phyloP scores from a whole-genome alignment of 805 yeast species.

The Lipomyces kockii region DNA sequence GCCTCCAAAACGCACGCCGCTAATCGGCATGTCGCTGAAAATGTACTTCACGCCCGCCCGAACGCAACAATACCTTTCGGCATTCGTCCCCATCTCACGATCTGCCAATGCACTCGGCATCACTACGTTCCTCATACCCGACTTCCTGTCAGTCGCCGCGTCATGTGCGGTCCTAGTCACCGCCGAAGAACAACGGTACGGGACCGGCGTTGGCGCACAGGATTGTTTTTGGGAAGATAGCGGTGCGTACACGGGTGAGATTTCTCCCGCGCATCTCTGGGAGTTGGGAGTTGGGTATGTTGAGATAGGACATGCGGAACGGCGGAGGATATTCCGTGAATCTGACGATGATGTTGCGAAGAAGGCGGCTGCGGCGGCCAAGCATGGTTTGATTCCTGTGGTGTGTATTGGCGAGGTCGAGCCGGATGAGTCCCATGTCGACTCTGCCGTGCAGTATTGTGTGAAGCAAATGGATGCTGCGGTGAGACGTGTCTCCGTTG shows the following conservation, averaged over 20 bases:
- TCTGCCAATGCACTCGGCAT: slow-evolving; percentile 22
- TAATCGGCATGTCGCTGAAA: slow-evolving; percentile 41
- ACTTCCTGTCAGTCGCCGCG: slow-evolving; percentile 37
- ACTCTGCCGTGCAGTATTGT: slow-evolving; percentile 35
- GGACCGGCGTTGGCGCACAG: slow-evolving; percentile 40
- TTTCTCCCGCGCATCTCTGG: slow-evolving; percentile 39
- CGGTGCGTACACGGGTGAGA: slow-evolving; percentile 43
- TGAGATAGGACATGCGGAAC: slow-evolving; percentile 44
- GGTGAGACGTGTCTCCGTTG: slow-evolving; percentile 8
- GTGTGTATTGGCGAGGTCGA: slow-evolving; percentile 41
- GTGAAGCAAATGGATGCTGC: slow-evolving; percentile 35
- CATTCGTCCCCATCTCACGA: slow-evolving; percentile 25
- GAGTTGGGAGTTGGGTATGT: slow-evolving; percentile 39
- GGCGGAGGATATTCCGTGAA: slow-evolving; percentile 40
- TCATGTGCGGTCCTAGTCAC: slow-evolving; percentile 8
- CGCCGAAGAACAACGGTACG: neutral
- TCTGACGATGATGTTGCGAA: slow-evolving; percentile 38
- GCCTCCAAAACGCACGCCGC: slow-evolving; percentile 24
- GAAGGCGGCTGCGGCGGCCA: slow-evolving; percentile 37
- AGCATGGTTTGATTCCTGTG: slow-evolving; percentile 39
- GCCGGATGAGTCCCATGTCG: slow-evolving; percentile 12
- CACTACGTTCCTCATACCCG: slow-evolving; percentile 40
- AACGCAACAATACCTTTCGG: slow-evolving; percentile 33
- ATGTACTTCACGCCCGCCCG: slow-evolving; percentile 39
- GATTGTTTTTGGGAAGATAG: slow-evolving; percentile 40